These are phyloP conservation scores for Boletus patriciae DNA, from an alignment of 768 basidiomycete species.

Conservation along the genomic window DNA sequence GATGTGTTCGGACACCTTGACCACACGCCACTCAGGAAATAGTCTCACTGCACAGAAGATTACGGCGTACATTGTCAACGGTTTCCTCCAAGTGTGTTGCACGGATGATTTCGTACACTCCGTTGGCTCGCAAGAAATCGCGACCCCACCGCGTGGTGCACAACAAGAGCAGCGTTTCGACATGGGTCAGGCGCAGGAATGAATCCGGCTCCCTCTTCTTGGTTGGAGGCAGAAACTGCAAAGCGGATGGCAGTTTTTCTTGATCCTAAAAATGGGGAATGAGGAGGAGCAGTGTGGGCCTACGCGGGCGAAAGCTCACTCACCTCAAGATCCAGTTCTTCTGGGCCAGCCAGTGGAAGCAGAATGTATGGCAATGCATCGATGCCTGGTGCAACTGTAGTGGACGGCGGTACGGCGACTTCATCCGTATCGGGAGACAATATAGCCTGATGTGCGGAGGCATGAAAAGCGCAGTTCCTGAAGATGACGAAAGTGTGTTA, in stretches of 20 bases:
- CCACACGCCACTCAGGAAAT: background rate
- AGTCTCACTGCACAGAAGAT: background rate
- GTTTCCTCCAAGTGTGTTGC: slow-evolving; percentile 75
- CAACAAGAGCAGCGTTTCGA: slow-evolving; percentile 88
- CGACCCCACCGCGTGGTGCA: slow-evolving; percentile 90
- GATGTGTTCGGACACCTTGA: slow-evolving; percentile 80
- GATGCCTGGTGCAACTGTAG: slow-evolving; percentile 66
- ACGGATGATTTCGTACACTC: slow-evolving; percentile 85
- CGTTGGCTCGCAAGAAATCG: slow-evolving; percentile 72
- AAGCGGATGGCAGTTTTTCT: slow-evolving; percentile 76
- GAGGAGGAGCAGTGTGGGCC: background rate
- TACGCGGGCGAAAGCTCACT: slow-evolving; percentile 38
- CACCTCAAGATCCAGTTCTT: slow-evolving; percentile 92
- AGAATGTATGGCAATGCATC: slow-evolving; percentile 84
- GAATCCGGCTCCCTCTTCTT: slow-evolving; percentile 84
- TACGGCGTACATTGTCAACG: slow-evolving; percentile 64
- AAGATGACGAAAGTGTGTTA: slow-evolving; percentile 9
- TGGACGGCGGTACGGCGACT: slow-evolving; percentile 59
- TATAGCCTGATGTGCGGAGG: slow-evolving; percentile 66
- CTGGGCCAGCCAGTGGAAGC: slow-evolving; percentile 89
- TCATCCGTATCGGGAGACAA: slow-evolving; percentile 61
- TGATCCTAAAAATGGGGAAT: slow-evolving; percentile 60
- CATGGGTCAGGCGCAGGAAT: slow-evolving; percentile 71
- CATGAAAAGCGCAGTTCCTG: slow-evolving; percentile 80
- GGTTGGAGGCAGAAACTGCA: slow-evolving; percentile 85